Conservation (phyloP, 352 stramenopile species). For the Phytophthora sojae region DNA sequence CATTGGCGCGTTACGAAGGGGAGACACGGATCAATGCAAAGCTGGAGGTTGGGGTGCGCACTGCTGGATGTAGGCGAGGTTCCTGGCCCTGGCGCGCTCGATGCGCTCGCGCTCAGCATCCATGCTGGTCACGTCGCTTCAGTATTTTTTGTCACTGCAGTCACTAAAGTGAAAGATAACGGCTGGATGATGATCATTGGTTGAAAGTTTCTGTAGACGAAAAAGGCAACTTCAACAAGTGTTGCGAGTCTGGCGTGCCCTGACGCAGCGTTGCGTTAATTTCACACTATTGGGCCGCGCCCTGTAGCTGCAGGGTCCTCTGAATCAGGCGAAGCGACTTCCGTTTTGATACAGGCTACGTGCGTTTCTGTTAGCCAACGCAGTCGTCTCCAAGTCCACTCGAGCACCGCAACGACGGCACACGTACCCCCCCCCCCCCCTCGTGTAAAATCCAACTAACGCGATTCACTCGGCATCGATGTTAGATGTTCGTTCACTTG, state of each 20-base stretch:
- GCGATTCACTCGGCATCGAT: not conserved
- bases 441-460: too few species aligned
- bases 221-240: too few species aligned
- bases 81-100: slow-evolving; percentile 67
- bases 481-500: not conserved
- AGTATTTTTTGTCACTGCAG: not conserved
- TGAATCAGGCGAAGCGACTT: not conserved
- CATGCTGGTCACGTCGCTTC: slow-evolving; percentile 36
- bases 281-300: too few species aligned
- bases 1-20: not conserved
- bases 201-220: too few species aligned
- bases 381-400: not conserved
- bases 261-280: too few species aligned
- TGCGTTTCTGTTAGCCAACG: not conserved
- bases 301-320: not conserved
- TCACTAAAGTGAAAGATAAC: not conserved
- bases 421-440: too few species aligned
- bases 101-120: slow-evolving; percentile 65
- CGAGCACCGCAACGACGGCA: too few species aligned
- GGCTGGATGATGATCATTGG: not conserved
- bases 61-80: slow-evolving; percentile 81
- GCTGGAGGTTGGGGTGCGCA: slow-evolving; percentile 8
- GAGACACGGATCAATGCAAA: not conserved
- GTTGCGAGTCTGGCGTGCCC: too few species aligned
- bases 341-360: not conserved